Conservation (phyloP, 1,284 basidiomycete species). For the Puccinia polysora region DNA sequence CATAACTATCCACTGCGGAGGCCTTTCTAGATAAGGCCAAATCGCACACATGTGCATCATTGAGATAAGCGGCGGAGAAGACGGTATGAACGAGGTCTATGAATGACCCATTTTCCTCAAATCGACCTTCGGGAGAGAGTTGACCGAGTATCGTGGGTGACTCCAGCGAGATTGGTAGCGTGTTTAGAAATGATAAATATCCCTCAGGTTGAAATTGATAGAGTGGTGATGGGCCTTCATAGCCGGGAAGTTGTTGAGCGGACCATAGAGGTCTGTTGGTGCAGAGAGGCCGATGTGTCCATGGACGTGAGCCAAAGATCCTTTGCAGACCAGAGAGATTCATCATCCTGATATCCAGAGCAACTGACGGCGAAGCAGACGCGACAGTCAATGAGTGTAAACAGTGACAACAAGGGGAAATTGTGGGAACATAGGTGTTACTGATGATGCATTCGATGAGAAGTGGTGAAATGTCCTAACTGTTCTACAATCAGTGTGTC, state of each 20-base stretch:
- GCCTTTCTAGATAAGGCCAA: slow-evolving; percentile 8
- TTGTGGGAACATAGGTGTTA: too few species aligned
- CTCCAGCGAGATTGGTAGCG: slow-evolving; percentile 5
- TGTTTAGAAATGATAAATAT: slow-evolving; percentile 9
- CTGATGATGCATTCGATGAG: too few species aligned
- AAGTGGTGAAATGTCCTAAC: too few species aligned
- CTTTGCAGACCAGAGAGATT: too few species aligned
- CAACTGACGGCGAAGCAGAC: too few species aligned
- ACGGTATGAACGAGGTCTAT: slow-evolving; percentile 15
- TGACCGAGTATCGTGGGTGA: slow-evolving; percentile 24
- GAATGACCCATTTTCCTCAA: slow-evolving; percentile 22
- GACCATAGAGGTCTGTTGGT: not conserved
- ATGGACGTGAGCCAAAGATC: too few species aligned
- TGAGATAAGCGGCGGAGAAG: slow-evolving; percentile 13
- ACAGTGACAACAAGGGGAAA: too few species aligned
- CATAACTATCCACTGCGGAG: slow-evolving; percentile 19
- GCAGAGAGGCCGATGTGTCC: not conserved
- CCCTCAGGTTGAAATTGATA: slow-evolving; percentile 12
- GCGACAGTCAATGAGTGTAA: too few species aligned
- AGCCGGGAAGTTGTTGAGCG: slow-evolving; percentile 4
- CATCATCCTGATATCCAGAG: too few species aligned
- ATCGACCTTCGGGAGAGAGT: not conserved
- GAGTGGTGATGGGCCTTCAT: slow-evolving; percentile 18
- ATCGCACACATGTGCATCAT: slow-evolving; percentile 29
- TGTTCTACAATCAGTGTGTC: too few species aligned